A percentile compares a stretch with the other conserved stretches of the same genome.
These are phyloP conservation scores for Sergeia podlipaevii DNA, from an alignment of 208 protist genomes.

Conservation along the genomic window DNA sequence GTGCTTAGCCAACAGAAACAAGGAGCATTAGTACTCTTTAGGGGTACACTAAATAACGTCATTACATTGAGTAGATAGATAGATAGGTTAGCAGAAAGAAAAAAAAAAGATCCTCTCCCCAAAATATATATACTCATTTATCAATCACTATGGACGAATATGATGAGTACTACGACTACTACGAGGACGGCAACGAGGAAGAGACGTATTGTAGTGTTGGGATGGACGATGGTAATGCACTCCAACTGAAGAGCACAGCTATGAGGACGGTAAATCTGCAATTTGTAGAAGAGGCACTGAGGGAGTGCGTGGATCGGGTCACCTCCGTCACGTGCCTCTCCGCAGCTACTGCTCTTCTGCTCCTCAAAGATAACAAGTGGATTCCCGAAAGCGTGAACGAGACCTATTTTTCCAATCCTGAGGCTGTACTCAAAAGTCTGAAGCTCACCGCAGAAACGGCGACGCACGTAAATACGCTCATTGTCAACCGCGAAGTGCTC, in stretches of 20 bases:
- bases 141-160: too few species aligned
- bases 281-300: background rate
- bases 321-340: background rate
- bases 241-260: background rate
- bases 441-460: background rate
- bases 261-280: constrained; percentile 1
- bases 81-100: too few species aligned
- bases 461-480: constrained; percentile 10
- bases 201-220: constrained; percentile 7
- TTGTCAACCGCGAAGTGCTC: constrained; percentile 10
- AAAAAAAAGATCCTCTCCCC: too few species aligned
- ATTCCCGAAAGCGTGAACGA: background rate
- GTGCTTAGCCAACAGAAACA: too few species aligned
- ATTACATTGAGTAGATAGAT: too few species aligned
- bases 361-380: background rate
- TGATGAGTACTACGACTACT: constrained; percentile 16
- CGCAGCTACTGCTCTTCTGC: background rate
- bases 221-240: background rate
- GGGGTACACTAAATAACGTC: too few species aligned
- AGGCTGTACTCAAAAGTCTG: background rate
- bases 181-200: constrained; percentile 8
- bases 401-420: background rate
- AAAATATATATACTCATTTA: too few species aligned
- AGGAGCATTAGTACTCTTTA: too few species aligned
- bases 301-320: background rate